Base-by-base conservation (phyloP, 805 yeast genomes). In the Wickerhamomyces strasburgensis region DNA sequence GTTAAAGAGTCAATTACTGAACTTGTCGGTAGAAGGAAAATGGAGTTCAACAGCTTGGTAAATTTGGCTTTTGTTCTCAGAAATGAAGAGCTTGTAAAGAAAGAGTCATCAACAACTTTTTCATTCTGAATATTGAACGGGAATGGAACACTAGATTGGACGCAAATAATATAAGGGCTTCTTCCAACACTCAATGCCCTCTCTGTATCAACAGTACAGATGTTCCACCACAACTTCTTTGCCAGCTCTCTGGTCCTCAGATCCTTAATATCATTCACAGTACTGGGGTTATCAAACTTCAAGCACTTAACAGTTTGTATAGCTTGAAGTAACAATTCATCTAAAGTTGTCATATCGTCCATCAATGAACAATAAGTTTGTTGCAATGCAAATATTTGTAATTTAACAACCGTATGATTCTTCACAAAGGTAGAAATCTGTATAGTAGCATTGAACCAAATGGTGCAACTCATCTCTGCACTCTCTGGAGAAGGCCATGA, bases 381-480 rank as follows among this genome's bases (percentile, higher is more conserved):
- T 17, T 44, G 44, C 4, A 44, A 27, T 5, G 37, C 24, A 19
- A 40, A 38, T 0, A 34, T 18, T 19, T 42, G 48, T 6, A 18
- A 16, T 29, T 40, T 36, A 6, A 33, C 3, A 5, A 44, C 6
- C 5, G 34, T 29, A 5, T 23, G 31, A 17, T 34, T 33, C 17
- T 31, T 40, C 19, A 38, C 24, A 26, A 45, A 42, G 2, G 46
- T 37, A 26, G 43, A 11, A 5, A 43, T 42, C 27, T 48, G 48
- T 28, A 46, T 35, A 13, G 54, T 31, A 3, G 49, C 43, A 25
- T 35, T 29, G 25, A 48, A 48, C 51, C 48, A 47, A 3, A 8
- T 31, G 16, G 16, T 5, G 19, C 43, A 37, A 9, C 34, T 19
- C 5, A 6, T 8, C 3, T 28, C 31, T 4, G 42, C n/a, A 17